Evolutionary conservation across 2,329 filamentous ascomycete genomes (phyloP).

Genomic region (Pseudodiploospora longispora): DNA sequence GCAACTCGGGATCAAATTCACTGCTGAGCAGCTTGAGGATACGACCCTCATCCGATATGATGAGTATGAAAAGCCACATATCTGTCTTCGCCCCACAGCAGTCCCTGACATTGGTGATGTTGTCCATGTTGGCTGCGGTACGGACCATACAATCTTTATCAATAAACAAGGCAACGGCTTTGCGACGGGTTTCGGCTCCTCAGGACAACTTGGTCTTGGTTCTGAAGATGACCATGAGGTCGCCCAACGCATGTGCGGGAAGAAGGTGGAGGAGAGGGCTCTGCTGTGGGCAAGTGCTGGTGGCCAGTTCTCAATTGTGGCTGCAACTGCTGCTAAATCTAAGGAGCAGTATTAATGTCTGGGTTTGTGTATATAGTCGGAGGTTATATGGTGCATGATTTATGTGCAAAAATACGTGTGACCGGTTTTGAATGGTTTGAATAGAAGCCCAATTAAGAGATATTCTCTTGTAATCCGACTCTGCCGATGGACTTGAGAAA

Average conservation of each 20-base stretch:
- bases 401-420: too few species aligned
- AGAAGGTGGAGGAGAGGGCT: neutral
- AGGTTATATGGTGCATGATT: too few species aligned
- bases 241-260: neutral
- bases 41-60: neutral
- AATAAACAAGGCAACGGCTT: neutral
- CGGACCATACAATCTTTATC: neutral
- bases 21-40: neutral
- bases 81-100: neutral
- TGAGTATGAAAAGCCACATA: neutral
- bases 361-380: too few species aligned
- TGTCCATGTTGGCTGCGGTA: slow-evolving; percentile 1
- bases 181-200: neutral
- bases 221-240: neutral
- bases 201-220: neutral
- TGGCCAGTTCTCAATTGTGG: slow-evolving; percentile 2
- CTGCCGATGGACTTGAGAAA: too few species aligned
- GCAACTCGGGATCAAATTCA: slow-evolving; percentile 16
- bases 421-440: too few species aligned
- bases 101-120: neutral
- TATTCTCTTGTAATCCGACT: too few species aligned
- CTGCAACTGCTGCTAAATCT: neutral
- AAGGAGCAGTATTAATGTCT: neutral
- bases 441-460: too few species aligned
- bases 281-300: neutral